A percentile compares a stretch with the other conserved stretches of the same genome.
These are phyloP conservation scores for Mycena vulgaris DNA, from an alignment of 768 basidiomycete genomes.

Conservation along the genomic window DNA sequence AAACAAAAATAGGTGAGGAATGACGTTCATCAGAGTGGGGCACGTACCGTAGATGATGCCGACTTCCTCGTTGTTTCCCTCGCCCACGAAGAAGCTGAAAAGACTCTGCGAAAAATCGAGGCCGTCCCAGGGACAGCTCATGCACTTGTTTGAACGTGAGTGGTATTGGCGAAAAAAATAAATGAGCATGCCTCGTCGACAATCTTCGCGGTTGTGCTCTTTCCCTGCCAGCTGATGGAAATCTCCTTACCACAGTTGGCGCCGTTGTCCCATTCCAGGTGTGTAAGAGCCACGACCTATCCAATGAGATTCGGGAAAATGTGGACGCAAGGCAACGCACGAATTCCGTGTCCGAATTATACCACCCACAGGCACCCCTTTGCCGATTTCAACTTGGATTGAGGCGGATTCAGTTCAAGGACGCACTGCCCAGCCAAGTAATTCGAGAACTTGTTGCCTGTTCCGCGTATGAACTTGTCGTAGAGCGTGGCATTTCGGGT, in stretches of 20 bases:
- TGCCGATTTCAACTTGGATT: neutral
- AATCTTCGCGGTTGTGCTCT: conserved; percentile 50
- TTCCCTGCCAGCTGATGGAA: conserved; percentile 50
- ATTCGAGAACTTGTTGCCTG: conserved; percentile 12
- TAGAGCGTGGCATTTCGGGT: neutral
- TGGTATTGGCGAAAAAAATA: neutral
- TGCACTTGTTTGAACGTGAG: conserved; percentile 44
- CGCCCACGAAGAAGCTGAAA: conserved; percentile 54
- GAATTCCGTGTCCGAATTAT: conserved; percentile 12
- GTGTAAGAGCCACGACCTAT: conserved; percentile 30
- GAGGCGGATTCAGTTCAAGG: too few relatives aligned
- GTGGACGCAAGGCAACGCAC: neutral
- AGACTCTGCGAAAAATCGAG: conserved; percentile 58
- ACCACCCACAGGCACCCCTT: conserved; percentile 27
- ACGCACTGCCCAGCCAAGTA: conserved; percentile 17
- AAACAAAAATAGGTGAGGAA: too few relatives aligned
- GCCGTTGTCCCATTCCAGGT: conserved; percentile 44
- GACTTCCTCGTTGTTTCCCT: conserved; percentile 12
- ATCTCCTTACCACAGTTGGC: conserved; percentile 54
- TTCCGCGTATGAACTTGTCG: neutral
- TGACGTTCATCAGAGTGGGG: too few relatives aligned
- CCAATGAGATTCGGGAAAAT: neutral
- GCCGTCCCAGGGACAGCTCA: conserved; percentile 45
- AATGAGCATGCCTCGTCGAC: conserved; percentile 47
- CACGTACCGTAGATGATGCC: conserved; percentile 24